Conservation (phyloP, 2,329 filamentous ascomycete species). For the Incumbomyces delicatus region DNA sequence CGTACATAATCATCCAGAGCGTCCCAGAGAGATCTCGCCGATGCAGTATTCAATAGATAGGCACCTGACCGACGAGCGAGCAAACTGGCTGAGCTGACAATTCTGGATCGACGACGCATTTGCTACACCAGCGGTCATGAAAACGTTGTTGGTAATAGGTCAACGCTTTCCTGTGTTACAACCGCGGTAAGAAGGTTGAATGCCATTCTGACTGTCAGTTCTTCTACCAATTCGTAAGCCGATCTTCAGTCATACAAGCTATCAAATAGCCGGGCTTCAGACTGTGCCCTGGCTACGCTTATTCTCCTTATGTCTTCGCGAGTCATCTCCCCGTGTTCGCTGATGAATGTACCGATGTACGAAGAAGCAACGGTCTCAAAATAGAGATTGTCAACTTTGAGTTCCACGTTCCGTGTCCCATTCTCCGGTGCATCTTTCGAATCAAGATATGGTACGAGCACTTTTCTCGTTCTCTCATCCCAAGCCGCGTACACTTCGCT, state of each 20-base stretch:
- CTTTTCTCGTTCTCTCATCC: background rate
- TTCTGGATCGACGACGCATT: too few relatives aligned
- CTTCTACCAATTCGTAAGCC: too few relatives aligned
- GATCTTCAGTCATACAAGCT: constrained; percentile 7
- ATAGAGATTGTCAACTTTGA: constrained; percentile 39
- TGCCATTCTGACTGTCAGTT: too few relatives aligned
- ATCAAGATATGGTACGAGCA: background rate
- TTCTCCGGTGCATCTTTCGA: background rate
- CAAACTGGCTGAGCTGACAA: too few relatives aligned
- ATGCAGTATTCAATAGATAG: too few relatives aligned
- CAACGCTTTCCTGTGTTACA: too few relatives aligned
- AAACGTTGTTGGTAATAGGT: too few relatives aligned
- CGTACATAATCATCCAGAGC: too few relatives aligned
- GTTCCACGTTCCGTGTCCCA: constrained; percentile 9
- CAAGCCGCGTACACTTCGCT: constrained; percentile 35
- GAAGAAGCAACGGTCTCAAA: constrained; percentile 50
- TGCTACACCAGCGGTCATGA: too few relatives aligned
- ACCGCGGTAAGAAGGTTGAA: too few relatives aligned
- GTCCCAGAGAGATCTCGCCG: too few relatives aligned
- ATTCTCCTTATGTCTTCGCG: constrained; percentile 18
- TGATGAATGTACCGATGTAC: constrained; percentile 46
- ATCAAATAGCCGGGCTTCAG: constrained; percentile 19
- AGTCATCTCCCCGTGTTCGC: constrained; percentile 40
- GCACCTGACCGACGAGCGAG: too few relatives aligned
- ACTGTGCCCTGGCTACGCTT: constrained; percentile 18